Evolutionary conservation across 1,139 yeast genomes (phyloP), one percentile per base, ranked within the genome.

Genomic region (Candida smagusa): DNA sequence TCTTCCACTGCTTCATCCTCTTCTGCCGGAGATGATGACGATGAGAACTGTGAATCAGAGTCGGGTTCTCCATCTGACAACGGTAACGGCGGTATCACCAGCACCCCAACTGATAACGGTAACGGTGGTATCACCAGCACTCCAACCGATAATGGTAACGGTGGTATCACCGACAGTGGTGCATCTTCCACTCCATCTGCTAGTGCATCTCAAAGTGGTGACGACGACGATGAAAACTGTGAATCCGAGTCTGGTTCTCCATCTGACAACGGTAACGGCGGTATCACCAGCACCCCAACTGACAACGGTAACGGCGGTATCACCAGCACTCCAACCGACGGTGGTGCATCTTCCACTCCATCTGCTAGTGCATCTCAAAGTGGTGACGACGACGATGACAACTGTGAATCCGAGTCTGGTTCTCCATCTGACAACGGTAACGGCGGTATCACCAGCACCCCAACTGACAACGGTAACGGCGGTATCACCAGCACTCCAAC

Each of bases 21-120:
- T 12, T 23, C 39, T 3, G 12, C 25, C 13, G 22, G 12, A 12
- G 36, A 32, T 13, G 40, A 37, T 25, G 40, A 37, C 9, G 40
- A 37, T 8, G 36, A 33, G 9, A 36, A 37, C 36, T 33, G 36
- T 29, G 31, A 12, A 7, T 12, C 31, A 9, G 22, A 33, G 4
- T 26, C 40, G 12, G 34, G 12, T 16, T 6, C 26, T 11, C 33
- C 37, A 30, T 25, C 33, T 24, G 27, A 9, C 6, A 6, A 4
- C 6, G 26, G 26, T 23, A 23, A 23, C 26, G 26, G 26, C 6
- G 11, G 11, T n/a, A n/a, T 9, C 7, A 9, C 26, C 9, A 23
- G 29, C 12, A 27, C 29, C 5, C 8, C 29, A n/a, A 12, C 9
- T 11, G 16, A 8, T 8, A 27, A 6, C 7, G 26, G 26, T 23